These are phyloP conservation scores for Neurospora hispaniola DNA, from an alignment of 495 filamentous ascomycete species.

Conservation along the genomic window DNA sequence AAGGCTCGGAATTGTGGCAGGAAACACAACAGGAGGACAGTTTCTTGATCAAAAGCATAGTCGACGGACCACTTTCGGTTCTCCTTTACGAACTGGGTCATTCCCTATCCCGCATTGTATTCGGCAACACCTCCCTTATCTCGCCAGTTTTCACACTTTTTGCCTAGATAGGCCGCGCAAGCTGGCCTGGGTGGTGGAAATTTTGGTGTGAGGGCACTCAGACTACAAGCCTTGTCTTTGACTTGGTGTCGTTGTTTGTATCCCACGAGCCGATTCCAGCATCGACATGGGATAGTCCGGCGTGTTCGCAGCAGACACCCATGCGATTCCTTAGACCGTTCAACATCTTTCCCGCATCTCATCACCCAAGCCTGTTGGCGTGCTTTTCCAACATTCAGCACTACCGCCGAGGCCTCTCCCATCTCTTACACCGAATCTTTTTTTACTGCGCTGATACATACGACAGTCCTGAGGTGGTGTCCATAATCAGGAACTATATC, in stretches of 20 bases:
- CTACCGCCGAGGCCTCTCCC: not conserved
- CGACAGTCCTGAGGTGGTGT: not conserved
- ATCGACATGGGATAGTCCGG: not conserved
- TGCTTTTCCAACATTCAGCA: not conserved
- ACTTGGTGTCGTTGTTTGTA: not conserved
- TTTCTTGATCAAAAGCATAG: slow-evolving; percentile 31
- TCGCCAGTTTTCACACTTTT: not conserved
- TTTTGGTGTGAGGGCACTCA: not conserved
- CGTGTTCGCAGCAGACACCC: not conserved
- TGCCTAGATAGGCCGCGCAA: not conserved
- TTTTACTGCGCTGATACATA: not conserved
- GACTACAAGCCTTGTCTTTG: not conserved
- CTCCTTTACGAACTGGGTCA: slow-evolving; percentile 25
- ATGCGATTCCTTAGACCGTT: not conserved
- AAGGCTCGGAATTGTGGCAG: slow-evolving; percentile 42
- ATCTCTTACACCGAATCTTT: not conserved
- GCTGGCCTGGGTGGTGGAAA: not conserved
- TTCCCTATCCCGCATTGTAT: slow-evolving; percentile 18
- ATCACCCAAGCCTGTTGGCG: not conserved
- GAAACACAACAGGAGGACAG: slow-evolving; percentile 34
- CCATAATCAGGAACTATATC: not conserved
- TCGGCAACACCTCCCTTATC: slow-evolving; percentile 4
- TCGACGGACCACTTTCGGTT: slow-evolving; percentile 25
- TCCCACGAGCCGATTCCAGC: not conserved
- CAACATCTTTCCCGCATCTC: not conserved